A percentile compares a stretch with the other conserved stretches of the same genome.
Evolutionary conservation across 768 basidiomycete genomes (phyloP).

Genomic region (Trametes elegans): DNA sequence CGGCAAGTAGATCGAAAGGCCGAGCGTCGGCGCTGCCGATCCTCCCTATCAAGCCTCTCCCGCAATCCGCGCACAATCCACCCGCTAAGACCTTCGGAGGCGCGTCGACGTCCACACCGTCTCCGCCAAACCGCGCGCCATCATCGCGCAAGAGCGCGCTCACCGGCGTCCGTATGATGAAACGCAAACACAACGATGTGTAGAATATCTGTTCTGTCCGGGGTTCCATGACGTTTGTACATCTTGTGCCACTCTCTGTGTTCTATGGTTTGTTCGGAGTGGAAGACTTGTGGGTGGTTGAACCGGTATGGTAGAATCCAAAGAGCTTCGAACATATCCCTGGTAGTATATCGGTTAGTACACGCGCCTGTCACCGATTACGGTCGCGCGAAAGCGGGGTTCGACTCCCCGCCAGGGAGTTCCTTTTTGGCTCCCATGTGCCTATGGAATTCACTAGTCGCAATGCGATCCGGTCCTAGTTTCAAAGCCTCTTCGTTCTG

Average conservation of each 20-base stretch:
- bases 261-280: background rate
- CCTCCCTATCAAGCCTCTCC: constrained; percentile 13
- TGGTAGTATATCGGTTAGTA: constrained; percentile 21
- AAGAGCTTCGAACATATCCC: no score
- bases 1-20: background rate
- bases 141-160: constrained; percentile 9
- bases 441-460: no score
- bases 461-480: no score
- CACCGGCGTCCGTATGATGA: constrained; percentile 18
- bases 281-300: background rate
- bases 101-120: background rate
- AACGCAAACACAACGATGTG: constrained; percentile 2
- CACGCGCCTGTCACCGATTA: constrained; percentile 21
- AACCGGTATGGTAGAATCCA: no score
- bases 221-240: background rate
- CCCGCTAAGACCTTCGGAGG: background rate
- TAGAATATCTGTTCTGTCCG: no score
- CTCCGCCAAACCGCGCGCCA: background rate
- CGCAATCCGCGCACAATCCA: no score
- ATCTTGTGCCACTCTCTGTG: background rate
- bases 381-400: constrained; percentile 36
- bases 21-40: constrained; percentile 8
- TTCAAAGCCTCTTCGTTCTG: no score
- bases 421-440: no score
- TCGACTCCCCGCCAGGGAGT: constrained; percentile 35